Evolutionary conservation across 495 filamentous ascomycete genomes (phyloP), one percentile per base, ranked within the genome.

Genomic region (Penicillium robsamsonii): DNA sequence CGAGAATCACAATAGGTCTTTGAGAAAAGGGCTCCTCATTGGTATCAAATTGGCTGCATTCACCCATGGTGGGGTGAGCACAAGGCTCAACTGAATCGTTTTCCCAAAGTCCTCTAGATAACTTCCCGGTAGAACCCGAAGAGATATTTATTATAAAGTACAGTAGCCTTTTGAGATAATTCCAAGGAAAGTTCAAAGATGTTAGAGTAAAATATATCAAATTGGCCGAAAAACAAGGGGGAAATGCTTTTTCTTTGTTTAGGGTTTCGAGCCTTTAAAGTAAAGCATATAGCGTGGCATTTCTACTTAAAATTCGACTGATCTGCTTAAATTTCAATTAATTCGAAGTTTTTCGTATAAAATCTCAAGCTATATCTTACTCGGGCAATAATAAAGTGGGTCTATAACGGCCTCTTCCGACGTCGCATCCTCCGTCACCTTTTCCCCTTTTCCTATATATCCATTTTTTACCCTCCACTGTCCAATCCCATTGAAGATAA

Each of bases 1-100:
- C 73, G 0, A 77, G 62, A 43, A 77, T 72, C 13, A 77, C 57
- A 27, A 77, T 55, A 2, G 72, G 72, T 13, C 70, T 67, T 45
- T 75, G 75, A 0, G 75, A 29, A 45, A 75, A 77, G 13, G 73
- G 73, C 3, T 59, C 24, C 10, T 42, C 41, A 22, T 30, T 20
- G 2, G 40, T 13, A n/a, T 25, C 17, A 15, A 44, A 25, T 15
- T 50, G 58, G 22, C 51, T 45, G 24, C 50, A 49, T 37, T 68
- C 64, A 20, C 60, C 68, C 70, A 74, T 71, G 18, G 18, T 60
- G 59, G 17, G 18, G 17, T 30, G 33, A 17, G n/a, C 7, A 43
- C 0, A 41, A 41, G 38, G 38, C 18, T 29, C 27, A 29, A 2
- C 20, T 20, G 38, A 41, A 20, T 18, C 1, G 15, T 7, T n/a